A percentile compares a stretch with the other conserved stretches of the same genome.
These are phyloP conservation scores for Artemisia argyi DNA, from an alignment of 129 eudicot genomes.

Conservation along the genomic window DNA sequence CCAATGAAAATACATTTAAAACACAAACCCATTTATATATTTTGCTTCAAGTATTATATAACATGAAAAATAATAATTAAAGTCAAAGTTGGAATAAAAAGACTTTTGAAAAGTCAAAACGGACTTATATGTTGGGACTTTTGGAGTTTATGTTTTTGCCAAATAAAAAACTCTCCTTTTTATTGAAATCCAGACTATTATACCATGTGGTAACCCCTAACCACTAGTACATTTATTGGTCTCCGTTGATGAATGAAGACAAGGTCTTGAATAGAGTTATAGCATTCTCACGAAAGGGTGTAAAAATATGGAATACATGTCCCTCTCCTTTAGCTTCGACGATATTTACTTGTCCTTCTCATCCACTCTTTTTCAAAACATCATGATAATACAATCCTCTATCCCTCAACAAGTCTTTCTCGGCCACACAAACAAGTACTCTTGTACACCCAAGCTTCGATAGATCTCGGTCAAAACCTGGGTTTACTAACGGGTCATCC, in stretches of 20 bases:
- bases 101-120: no score
- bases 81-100: no score
- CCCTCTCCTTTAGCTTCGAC: slow-evolving; percentile 12
- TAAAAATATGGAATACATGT: background rate
- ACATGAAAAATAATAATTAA: no score
- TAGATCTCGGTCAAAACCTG: background rate
- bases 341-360: background rate
- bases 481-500: background rate
- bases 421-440: slow-evolving; percentile 14
- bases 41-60: no score
- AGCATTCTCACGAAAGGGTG: slow-evolving; percentile 5
- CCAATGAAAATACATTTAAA: no score
- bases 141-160: no score
- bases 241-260: slow-evolving; percentile 1
- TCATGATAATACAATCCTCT: slow-evolving; percentile 10
- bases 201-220: background rate
- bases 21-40: no score
- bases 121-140: no score
- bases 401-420: slow-evolving; percentile 13
- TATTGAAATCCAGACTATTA: no score
- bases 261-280: background rate
- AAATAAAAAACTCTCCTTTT: no score
- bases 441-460: background rate
- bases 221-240: background rate
- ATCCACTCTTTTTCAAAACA: slow-evolving; percentile 2